Conservation (phyloP, 2,329 filamentous ascomycete genomes). For the Aspergillus vadensis region DNA sequence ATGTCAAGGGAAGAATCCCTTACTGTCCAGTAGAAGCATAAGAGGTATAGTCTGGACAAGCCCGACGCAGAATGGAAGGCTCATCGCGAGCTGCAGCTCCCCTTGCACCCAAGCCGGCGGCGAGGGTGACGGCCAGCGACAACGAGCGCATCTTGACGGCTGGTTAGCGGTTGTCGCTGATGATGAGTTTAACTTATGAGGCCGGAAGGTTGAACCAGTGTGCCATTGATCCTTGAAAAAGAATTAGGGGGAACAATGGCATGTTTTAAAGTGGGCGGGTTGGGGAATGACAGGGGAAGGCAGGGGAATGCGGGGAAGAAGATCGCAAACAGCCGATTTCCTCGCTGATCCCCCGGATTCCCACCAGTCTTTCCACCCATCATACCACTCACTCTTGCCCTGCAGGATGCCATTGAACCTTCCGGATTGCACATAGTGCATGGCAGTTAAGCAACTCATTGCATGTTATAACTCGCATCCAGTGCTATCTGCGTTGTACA, state of each 20-base stretch:
- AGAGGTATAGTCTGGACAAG: slow-evolving; percentile 67
- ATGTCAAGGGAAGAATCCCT: slow-evolving; percentile 27
- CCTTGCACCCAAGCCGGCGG: slow-evolving; percentile 13
- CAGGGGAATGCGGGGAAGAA: slow-evolving; percentile 19
- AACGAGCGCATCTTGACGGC: slow-evolving; percentile 14
- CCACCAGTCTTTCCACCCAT: neutral
- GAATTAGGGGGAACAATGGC: neutral
- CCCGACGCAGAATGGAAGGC: slow-evolving; percentile 39
- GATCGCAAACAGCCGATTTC: slow-evolving; percentile 1
- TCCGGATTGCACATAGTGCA: neutral
- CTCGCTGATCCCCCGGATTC: neutral
- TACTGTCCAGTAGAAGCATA: slow-evolving; percentile 65
- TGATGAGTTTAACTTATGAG: neutral
- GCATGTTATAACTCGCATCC: neutral
- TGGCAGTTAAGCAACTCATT: neutral
- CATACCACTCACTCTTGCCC: too few relatives aligned
- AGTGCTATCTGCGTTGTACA: neutral
- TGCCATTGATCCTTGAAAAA: neutral
- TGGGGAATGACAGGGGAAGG: neutral
- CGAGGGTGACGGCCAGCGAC: slow-evolving; percentile 19
- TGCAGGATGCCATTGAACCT: neutral
- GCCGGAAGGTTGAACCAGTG: neutral
- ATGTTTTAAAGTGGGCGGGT: neutral
- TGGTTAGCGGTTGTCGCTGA: neutral
- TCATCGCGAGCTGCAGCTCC: slow-evolving; percentile 26